Percentiles rank a stretch among this genome's conserved stretches.
Evolutionary conservation across 768 basidiomycete genomes (phyloP).

Genomic region (Hirschioporus abietinus): DNA sequence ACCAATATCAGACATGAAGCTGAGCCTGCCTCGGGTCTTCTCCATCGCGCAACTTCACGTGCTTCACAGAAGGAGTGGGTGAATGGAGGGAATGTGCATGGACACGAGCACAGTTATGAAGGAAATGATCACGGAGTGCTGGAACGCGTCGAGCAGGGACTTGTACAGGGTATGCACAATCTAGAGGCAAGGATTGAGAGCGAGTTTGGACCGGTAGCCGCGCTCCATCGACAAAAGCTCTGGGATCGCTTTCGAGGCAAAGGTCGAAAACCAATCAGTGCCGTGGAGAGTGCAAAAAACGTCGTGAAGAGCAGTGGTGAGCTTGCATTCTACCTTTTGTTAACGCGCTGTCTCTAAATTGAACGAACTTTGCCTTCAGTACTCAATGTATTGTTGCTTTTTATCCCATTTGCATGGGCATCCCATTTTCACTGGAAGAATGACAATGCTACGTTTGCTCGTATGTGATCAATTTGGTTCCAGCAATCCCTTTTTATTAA

Average conservation of each 20-base stretch:
- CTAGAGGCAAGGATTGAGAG: background rate
- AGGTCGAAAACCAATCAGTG: conserved; percentile 8
- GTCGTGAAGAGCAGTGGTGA: conserved; percentile 10
- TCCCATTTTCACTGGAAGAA: conserved; percentile 43
- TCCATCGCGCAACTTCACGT: background rate
- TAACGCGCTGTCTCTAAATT: background rate
- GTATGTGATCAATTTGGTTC: conserved; percentile 27
- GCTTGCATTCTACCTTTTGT: background rate
- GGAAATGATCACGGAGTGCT: background rate
- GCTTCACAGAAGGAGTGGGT: background rate
- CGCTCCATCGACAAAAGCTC: conserved; percentile 1
- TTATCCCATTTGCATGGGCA: conserved; percentile 59
- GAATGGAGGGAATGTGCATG: background rate
- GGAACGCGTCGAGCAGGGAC: background rate
- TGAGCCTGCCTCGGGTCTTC: background rate
- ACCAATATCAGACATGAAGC: background rate
- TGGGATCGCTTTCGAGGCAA: conserved; percentile 14
- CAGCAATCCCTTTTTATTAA: background rate
- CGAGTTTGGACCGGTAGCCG: background rate
- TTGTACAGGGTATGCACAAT: background rate
- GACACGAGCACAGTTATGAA: background rate
- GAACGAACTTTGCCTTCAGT: conserved; percentile 27
- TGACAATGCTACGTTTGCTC: conserved; percentile 35
- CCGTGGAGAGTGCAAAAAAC: conserved; percentile 9
- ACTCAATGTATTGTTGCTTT: conserved; percentile 52